Percentiles rank a stretch among this genome's conserved stretches.
Conservation (phyloP, 2,329 filamentous ascomycete genomes). For the Botrytis fabae region DNA sequence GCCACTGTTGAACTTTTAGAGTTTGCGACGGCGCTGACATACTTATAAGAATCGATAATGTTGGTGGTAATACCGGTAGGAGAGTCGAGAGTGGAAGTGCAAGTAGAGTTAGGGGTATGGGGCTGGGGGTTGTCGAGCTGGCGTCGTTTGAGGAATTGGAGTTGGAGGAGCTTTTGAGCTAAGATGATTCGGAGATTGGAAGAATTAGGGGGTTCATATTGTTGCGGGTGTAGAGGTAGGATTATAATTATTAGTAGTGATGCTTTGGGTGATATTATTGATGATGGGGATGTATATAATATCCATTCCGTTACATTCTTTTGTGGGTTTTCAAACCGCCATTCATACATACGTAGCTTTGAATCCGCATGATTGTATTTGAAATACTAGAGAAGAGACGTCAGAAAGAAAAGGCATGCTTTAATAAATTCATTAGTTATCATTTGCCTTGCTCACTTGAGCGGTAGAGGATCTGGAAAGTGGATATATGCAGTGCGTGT, state of each 20-base stretch:
- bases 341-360: background rate
- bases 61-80: background rate
- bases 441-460: background rate
- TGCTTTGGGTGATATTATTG: background rate
- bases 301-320: conserved; percentile 9
- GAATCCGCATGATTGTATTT: background rate
- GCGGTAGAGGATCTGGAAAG: background rate
- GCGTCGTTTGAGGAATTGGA: conserved; percentile 1
- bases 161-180: background rate
- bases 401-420: background rate
- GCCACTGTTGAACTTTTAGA: background rate
- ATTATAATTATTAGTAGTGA: background rate
- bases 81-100: background rate
- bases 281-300: background rate
- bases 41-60: background rate
- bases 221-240: background rate
- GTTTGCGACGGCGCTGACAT: background rate
- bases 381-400: background rate
- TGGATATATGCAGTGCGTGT: background rate
- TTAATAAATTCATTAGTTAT: background rate
- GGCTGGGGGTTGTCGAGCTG: background rate
- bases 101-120: background rate
- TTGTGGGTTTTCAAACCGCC: background rate
- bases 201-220: background rate
- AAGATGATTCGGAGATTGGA: too few relatives aligned